These are phyloP conservation scores for Agrostemma githago DNA, from an alignment of 148 eudicot species.

Conservation along the genomic window DNA sequence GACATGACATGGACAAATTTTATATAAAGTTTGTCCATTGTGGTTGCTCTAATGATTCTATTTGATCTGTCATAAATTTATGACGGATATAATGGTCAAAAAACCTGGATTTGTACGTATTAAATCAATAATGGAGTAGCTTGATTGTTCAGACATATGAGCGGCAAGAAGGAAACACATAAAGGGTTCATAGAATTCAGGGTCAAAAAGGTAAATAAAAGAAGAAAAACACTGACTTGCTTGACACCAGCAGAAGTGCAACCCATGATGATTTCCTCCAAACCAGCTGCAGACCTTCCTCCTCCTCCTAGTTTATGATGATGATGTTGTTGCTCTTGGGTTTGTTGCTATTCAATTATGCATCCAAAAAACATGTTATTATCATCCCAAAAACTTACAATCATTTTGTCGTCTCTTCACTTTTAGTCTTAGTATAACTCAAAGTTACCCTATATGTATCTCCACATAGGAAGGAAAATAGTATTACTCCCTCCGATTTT, in stretches of 20 bases:
- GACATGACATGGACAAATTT: too few species aligned
- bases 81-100: background rate
- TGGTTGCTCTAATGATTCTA: too few species aligned
- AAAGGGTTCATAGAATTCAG: constrained; percentile 15
- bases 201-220: constrained; percentile 11
- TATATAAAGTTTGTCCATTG: too few species aligned
- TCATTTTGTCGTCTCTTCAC: constrained; percentile 25
- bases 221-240: background rate
- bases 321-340: constrained; percentile 64
- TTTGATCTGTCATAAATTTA: background rate
- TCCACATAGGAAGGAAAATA: too few species aligned
- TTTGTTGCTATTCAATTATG: constrained; percentile 27
- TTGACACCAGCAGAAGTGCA: constrained; percentile 46
- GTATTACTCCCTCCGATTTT: too few species aligned
- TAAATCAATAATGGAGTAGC: constrained; percentile 1
- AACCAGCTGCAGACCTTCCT: constrained; percentile 82
- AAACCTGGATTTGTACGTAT: background rate
- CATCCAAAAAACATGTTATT: background rate
- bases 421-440: too few species aligned
- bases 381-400: background rate
- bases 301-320: constrained; percentile 58
- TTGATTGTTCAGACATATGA: background rate
- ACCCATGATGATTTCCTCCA: constrained; percentile 91
- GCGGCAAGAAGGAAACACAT: background rate
- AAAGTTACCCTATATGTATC: too few species aligned